Conservation (phyloP, 2,329 filamentous ascomycete species). For the Aspergillus quadricinctus region DNA sequence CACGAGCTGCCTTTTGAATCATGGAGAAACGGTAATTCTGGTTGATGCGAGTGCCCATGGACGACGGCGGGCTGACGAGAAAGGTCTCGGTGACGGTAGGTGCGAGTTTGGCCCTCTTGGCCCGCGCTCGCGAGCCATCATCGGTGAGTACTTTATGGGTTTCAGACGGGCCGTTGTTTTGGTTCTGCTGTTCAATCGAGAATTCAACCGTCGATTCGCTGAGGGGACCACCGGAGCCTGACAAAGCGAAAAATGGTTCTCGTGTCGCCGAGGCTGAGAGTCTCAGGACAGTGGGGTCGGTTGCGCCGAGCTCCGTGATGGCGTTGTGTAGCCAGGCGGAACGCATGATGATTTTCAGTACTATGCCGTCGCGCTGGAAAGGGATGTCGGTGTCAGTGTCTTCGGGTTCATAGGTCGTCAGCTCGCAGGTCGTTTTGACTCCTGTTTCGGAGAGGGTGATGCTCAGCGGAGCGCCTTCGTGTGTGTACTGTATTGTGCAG, state of each 20-base stretch:
- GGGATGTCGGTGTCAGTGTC: constrained; percentile 61
- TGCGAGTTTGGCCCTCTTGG: constrained; percentile 32
- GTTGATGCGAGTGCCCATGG: constrained; percentile 56
- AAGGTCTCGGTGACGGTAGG: constrained; percentile 48
- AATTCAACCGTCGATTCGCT: constrained; percentile 60
- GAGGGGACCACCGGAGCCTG: constrained; percentile 56
- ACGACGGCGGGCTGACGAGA: constrained; percentile 55
- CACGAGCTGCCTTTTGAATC: constrained; percentile 77
- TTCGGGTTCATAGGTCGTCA: constrained; percentile 82
- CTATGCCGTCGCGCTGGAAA: constrained; percentile 72
- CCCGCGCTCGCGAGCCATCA: constrained; percentile 32
- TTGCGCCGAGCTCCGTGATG: constrained; percentile 52
- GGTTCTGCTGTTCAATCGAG: constrained; percentile 43
- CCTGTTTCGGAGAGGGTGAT: constrained; percentile 82
- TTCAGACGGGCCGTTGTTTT: constrained; percentile 19
- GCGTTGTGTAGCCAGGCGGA: constrained; percentile 49
- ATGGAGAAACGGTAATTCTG: constrained; percentile 85
- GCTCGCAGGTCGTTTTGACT: constrained; percentile 81
- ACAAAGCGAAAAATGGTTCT: constrained; percentile 70
- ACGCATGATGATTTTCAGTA: constrained; percentile 94
- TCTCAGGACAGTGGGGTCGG: constrained; percentile 68
- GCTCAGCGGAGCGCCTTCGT: constrained; percentile 71
- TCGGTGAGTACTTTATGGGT: constrained; percentile 32
- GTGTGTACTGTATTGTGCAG: constrained; percentile 74
- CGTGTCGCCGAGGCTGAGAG: constrained; percentile 58